Evolutionary conservation across 2,329 filamentous ascomycete genomes (phyloP).

Genomic region (Beauveria pseudobassiana): DNA sequence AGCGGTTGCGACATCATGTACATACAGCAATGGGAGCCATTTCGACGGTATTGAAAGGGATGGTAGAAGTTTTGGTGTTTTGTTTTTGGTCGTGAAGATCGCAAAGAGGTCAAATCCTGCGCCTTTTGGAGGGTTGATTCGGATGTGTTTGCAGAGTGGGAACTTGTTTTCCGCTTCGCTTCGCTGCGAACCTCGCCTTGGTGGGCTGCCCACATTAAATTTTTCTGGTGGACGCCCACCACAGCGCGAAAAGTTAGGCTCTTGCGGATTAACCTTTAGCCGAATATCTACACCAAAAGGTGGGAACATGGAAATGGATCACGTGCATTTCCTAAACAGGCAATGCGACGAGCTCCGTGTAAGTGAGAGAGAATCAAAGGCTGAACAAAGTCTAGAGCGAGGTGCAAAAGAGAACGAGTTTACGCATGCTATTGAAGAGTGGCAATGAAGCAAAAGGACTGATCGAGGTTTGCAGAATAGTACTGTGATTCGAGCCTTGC

Average conservation of each 20-base stretch:
- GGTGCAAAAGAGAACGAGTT: neutral
- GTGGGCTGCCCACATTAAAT: conserved; percentile 17
- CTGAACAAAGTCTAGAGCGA: neutral
- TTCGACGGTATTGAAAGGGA: conserved; percentile 33
- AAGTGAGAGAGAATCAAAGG: neutral
- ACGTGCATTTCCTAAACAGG: conserved; percentile 6
- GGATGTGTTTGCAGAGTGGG: conserved; percentile 13
- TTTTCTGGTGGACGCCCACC: conserved; percentile 19
- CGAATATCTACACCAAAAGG: neutral
- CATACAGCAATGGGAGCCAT: conserved; percentile 89
- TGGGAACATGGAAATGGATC: neutral
- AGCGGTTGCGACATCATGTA: conserved; percentile 62
- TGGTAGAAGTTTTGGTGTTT: conserved; percentile 15
- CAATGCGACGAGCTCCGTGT: neutral
- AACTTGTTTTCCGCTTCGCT: conserved; percentile 9
- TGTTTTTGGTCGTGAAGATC: conserved; percentile 28
- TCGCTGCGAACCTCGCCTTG: conserved; percentile 9
- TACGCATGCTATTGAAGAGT: neutral
- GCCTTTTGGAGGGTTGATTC: conserved; percentile 35
- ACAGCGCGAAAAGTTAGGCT: conserved; percentile 27
- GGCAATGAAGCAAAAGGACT: neutral
- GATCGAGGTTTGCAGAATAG: neutral
- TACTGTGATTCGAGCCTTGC: neutral
- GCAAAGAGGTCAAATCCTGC: conserved; percentile 77
- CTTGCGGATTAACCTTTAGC: conserved; percentile 17